Conservation (phyloP, 2,329 filamentous ascomycete species). For the Aspergillus flavus region DNA sequence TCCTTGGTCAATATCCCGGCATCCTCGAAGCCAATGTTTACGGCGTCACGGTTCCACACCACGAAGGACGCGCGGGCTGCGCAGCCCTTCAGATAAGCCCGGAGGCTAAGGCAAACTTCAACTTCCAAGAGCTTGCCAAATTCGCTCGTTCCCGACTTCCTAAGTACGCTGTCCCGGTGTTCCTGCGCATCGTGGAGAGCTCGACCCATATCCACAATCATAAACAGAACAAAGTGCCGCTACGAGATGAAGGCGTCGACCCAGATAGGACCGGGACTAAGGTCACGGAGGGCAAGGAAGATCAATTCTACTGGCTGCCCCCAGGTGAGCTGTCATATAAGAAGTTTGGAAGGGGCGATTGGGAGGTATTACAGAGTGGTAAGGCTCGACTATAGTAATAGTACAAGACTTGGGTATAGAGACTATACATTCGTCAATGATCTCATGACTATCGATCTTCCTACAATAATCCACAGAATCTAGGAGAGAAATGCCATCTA, state of each 20-base stretch:
- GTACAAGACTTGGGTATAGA: not conserved
- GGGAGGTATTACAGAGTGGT: constrained; percentile 54
- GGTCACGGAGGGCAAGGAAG: constrained; percentile 45
- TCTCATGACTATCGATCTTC: not conserved
- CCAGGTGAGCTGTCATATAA: constrained; percentile 57
- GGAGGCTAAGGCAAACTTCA: constrained; percentile 52
- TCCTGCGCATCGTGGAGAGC: constrained; percentile 63
- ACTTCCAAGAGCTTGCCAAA: constrained; percentile 62
- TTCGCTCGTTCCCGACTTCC: constrained; percentile 65
- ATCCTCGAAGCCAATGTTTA: constrained; percentile 71
- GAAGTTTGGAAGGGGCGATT: constrained; percentile 61
- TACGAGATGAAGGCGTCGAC: constrained; percentile 69
- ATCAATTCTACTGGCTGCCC: constrained; percentile 56
- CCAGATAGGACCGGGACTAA: constrained; percentile 50
- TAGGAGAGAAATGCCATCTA: too few species aligned
- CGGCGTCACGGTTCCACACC: constrained; percentile 65
- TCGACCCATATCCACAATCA: constrained; percentile 62
- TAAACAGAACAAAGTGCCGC: constrained; percentile 76
- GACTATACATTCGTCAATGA: not conserved
- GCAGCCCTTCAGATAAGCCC: constrained; percentile 60
- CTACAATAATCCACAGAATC: not conserved
- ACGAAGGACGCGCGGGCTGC: constrained; percentile 70
- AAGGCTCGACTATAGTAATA: constrained; percentile 48
- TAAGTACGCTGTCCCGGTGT: constrained; percentile 74
- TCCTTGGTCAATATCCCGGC: constrained; percentile 61